phyloP scores from a whole-genome alignment of 2,329 filamentous ascomycete genomes.

The Exserohilum rostratum region DNA sequence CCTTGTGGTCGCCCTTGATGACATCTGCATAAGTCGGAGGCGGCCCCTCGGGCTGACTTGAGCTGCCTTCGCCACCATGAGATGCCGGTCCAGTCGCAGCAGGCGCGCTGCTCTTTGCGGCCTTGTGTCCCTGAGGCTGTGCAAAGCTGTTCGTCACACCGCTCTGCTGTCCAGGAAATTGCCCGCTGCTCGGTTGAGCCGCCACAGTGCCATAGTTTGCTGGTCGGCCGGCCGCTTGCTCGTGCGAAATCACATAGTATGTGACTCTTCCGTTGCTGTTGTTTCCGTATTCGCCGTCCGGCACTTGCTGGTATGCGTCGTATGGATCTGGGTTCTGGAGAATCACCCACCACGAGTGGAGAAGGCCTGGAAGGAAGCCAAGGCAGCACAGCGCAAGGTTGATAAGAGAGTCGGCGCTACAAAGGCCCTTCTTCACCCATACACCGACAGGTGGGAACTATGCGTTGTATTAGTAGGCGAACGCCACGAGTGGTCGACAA shows the following conservation, averaged over 20 bases:
- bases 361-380: conserved; percentile 74
- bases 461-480: conserved; percentile 4
- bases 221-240: conserved; percentile 48
- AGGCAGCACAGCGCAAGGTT: conserved; percentile 83
- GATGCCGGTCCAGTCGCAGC: conserved; percentile 18
- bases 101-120: conserved; percentile 16
- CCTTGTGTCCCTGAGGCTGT: conserved; percentile 29
- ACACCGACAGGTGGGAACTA: conserved; percentile 59
- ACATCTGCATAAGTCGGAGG: conserved; percentile 92
- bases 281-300: conserved; percentile 59
- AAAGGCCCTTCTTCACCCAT: conserved; percentile 96
- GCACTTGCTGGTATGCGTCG: conserved; percentile 64
- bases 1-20: conserved; percentile 87
- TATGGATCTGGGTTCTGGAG: conserved; percentile 79
- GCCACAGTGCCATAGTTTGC: conserved; percentile 53
- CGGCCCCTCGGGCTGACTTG: conserved; percentile 50
- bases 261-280: conserved; percentile 29
- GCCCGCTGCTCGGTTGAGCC: conserved; percentile 44
- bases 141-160: conserved; percentile 41
- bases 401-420: conserved; percentile 89
- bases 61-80: conserved; percentile 34
- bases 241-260: conserved; percentile 37
- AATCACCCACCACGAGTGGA: conserved; percentile 99
- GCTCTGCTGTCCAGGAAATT: conserved; percentile 52
- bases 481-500: not conserved